Conservation (phyloP, 208 protist species). For the Crithidia fasciculata region DNA sequence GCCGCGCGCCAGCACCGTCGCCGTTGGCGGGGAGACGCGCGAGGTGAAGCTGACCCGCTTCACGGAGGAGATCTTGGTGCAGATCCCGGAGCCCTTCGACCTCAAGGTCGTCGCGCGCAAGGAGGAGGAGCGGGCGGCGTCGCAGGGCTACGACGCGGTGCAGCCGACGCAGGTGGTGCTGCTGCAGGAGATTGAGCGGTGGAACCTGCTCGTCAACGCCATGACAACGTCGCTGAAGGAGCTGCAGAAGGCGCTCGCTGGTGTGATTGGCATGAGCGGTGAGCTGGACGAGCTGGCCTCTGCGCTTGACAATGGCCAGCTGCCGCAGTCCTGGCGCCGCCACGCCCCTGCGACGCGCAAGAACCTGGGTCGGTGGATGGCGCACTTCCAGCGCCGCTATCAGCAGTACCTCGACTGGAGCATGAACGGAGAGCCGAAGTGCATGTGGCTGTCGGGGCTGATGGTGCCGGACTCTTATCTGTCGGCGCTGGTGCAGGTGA, state of each 20-base stretch:
- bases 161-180: constrained; percentile 97
- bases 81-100: constrained; percentile 95
- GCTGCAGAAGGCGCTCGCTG: constrained; percentile 95
- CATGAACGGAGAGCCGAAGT: constrained; percentile 94
- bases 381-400: constrained; percentile 94
- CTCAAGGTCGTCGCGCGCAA: constrained; percentile 77
- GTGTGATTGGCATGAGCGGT: constrained; percentile 97
- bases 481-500: constrained; percentile 98
- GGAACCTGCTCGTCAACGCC: constrained; percentile 93
- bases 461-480: constrained; percentile 99
- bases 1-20: constrained; percentile 76
- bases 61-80: constrained; percentile 88
- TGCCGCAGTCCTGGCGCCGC: constrained; percentile 94
- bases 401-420: constrained; percentile 97
- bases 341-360: constrained; percentile 96
- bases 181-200: constrained; percentile 98
- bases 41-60: constrained; percentile 91
- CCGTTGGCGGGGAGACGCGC: constrained; percentile 67
- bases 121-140: constrained; percentile 66
- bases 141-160: constrained; percentile 68
- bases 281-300: constrained; percentile 96
- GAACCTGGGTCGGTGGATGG: constrained; percentile 96
- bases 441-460: constrained; percentile 99
- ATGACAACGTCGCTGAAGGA: constrained; percentile 95
- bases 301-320: constrained; percentile 93